Percentiles rank a stretch among this genome's conserved stretches.
phyloP scores from a whole-genome alignment of 495 filamentous ascomycete genomes.

The Parachaetomium inaequale region DNA sequence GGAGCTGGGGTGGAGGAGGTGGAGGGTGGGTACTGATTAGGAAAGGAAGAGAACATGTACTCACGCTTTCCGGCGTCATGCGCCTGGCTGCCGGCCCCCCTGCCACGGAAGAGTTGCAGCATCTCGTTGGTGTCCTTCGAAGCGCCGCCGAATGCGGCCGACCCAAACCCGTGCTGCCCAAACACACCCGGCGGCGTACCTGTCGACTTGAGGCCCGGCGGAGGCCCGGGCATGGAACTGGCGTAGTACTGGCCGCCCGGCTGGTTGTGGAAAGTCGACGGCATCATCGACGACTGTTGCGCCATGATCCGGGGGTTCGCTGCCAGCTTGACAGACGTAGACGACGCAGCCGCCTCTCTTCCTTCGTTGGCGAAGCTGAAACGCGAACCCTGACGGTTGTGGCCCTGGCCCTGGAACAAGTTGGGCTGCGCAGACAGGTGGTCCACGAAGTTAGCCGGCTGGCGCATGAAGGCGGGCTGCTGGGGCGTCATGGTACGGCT shows the following conservation, averaged over 20 bases:
- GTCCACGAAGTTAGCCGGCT: slow-evolving; percentile 57
- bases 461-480: slow-evolving; percentile 64
- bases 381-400: slow-evolving; percentile 79
- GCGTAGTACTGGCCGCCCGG: slow-evolving; percentile 61
- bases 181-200: slow-evolving; percentile 89
- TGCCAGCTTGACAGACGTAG: slow-evolving; percentile 74
- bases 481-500: slow-evolving; percentile 78
- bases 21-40: slow-evolving; percentile 68
- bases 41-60: slow-evolving; percentile 71
- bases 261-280: slow-evolving; percentile 60
- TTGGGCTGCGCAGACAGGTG: slow-evolving; percentile 47
- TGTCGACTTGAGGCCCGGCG: slow-evolving; percentile 90
- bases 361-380: slow-evolving; percentile 85
- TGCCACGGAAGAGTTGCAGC: slow-evolving; percentile 68
- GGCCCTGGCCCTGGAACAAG: slow-evolving; percentile 71
- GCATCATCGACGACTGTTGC: slow-evolving; percentile 89
- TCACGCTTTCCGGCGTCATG: slow-evolving; percentile 93
- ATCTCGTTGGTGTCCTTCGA: slow-evolving; percentile 73
- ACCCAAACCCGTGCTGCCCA: slow-evolving; percentile 66
- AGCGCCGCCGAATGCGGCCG: slow-evolving; percentile 48
- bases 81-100: slow-evolving; percentile 58
- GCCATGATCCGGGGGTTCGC: slow-evolving; percentile 81
- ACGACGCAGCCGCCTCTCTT: slow-evolving; percentile 44
- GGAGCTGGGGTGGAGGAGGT: slow-evolving; percentile 85
- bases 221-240: slow-evolving; percentile 77